phyloP scores from a whole-genome alignment of 129 eudicot genomes.

The Chrysanthemum seticuspe region DNA sequence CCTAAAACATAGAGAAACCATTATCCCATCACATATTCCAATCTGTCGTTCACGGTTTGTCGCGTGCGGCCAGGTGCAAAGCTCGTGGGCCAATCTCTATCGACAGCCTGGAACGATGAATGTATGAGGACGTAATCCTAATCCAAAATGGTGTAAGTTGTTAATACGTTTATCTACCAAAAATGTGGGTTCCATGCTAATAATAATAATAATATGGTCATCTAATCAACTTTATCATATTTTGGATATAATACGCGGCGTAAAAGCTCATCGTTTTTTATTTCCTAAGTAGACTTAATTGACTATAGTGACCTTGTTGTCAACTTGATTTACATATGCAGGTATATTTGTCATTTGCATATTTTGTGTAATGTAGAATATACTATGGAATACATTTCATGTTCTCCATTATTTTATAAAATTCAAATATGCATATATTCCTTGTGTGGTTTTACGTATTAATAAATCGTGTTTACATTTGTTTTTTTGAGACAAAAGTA shows the following conservation, averaged over 20 bases:
- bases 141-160: slow-evolving; percentile 10
- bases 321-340: no score
- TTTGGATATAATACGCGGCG: slow-evolving; percentile 59
- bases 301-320: slow-evolving; percentile 20
- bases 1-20: background rate
- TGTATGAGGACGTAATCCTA: slow-evolving; percentile 17
- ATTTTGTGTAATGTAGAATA: no score
- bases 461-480: no score
- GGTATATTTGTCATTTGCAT: no score
- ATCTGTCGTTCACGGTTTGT: slow-evolving; percentile 12
- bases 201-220: background rate
- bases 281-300: background rate
- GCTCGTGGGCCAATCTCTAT: slow-evolving; percentile 5
- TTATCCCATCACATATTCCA: slow-evolving; percentile 17
- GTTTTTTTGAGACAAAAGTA: no score
- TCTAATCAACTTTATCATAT: slow-evolving; percentile 11
- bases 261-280: slow-evolving; percentile 43
- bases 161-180: slow-evolving; percentile 24
- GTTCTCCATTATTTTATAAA: no score
- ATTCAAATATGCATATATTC: no score
- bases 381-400: no score
- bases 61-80: slow-evolving; percentile 5
- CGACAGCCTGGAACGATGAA: slow-evolving; percentile 27
- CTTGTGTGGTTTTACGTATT: no score
- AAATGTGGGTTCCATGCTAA: slow-evolving; percentile 39